These are phyloP conservation scores for Saccharomycopsis olivae DNA, from an alignment of 805 yeast species.

Conservation along the genomic window DNA sequence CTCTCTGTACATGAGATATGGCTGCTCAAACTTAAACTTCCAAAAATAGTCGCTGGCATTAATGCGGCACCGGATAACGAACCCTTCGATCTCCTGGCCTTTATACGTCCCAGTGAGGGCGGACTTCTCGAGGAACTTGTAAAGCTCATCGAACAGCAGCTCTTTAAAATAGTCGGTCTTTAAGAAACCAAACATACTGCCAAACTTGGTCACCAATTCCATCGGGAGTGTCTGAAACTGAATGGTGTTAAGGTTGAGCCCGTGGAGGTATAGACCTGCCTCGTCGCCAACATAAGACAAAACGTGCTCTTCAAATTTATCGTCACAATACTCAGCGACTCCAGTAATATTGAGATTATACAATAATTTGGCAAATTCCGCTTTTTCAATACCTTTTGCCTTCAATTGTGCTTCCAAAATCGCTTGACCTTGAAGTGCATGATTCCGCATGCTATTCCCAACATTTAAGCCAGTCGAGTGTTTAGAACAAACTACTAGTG, in stretches of 20 bases:
- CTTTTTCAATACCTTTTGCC: conserved; percentile 27
- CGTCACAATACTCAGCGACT: conserved; percentile 90
- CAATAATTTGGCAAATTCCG: conserved; percentile 47
- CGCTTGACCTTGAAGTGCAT: conserved; percentile 61
- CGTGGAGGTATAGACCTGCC: conserved; percentile 86
- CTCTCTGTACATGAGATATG: conserved; percentile 81
- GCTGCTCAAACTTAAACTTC: conserved; percentile 92
- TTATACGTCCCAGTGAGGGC: conserved; percentile 61
- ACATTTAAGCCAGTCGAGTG: conserved; percentile 65
- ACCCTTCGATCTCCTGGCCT: conserved; percentile 78
- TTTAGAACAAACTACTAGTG: conserved; percentile 80
- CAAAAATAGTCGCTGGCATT: conserved; percentile 44
- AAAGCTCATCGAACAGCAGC: conserved; percentile 31
- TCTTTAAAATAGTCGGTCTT: conserved; percentile 38
- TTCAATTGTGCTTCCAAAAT: conserved; percentile 47
- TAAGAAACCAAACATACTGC: conserved; percentile 58
- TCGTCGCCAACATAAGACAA: conserved; percentile 53
- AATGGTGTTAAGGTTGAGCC: conserved; percentile 61
- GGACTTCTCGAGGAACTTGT: conserved; percentile 42
- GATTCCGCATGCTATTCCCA: conserved; percentile 46
- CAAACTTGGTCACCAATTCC: conserved; percentile 49
- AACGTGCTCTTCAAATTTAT: conserved; percentile 87
- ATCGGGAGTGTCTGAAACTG: conserved; percentile 57
- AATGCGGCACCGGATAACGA: conserved; percentile 64
- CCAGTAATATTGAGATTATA: conserved; percentile 56